These are phyloP conservation scores for Cladosporium sp. DNA, from an alignment of 2,329 filamentous ascomycete species.

Conservation along the genomic window DNA sequence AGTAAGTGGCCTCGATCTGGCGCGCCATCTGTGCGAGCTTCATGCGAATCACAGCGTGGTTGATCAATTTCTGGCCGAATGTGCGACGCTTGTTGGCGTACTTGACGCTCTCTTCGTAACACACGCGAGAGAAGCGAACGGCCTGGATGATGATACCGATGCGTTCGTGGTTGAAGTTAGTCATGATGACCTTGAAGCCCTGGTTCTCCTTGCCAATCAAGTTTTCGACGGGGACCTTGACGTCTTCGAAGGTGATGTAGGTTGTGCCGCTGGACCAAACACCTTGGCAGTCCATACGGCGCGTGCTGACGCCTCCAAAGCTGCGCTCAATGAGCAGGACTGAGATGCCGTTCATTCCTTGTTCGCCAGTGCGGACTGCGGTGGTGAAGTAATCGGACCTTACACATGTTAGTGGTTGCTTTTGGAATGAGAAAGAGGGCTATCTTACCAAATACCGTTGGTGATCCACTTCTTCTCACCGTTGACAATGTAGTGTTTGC, in stretches of 20 bases:
- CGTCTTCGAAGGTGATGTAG: constrained; percentile 97
- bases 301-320: constrained; percentile 79
- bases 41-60: constrained; percentile 94
- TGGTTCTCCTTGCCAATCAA: constrained; percentile 96
- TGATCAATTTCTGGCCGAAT: constrained; percentile 93
- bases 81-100: constrained; percentile 97
- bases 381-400: constrained; percentile 89
- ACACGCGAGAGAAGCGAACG: constrained; percentile 90
- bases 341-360: constrained; percentile 88
- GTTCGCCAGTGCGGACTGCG: constrained; percentile 81
- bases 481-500: constrained; percentile 99
- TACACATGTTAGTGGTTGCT: constrained; percentile 48
- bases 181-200: constrained; percentile 99
- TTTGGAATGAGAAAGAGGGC: not conserved
- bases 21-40: constrained; percentile 98
- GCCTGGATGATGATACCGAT: constrained; percentile 99
- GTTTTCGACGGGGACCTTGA: constrained; percentile 99
- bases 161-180: constrained; percentile 99
- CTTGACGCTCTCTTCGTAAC: constrained; percentile 93
- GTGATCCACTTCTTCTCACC: constrained; percentile 99
- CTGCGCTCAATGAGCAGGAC: constrained; percentile 88
- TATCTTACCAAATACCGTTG: constrained; percentile 64
- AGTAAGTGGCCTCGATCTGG: constrained; percentile 94
- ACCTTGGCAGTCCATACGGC: constrained; percentile 97
- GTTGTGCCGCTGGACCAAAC: constrained; percentile 94